Conservation (phyloP, 1,284 basidiomycete species). For the Cryptococcus sp. region DNA sequence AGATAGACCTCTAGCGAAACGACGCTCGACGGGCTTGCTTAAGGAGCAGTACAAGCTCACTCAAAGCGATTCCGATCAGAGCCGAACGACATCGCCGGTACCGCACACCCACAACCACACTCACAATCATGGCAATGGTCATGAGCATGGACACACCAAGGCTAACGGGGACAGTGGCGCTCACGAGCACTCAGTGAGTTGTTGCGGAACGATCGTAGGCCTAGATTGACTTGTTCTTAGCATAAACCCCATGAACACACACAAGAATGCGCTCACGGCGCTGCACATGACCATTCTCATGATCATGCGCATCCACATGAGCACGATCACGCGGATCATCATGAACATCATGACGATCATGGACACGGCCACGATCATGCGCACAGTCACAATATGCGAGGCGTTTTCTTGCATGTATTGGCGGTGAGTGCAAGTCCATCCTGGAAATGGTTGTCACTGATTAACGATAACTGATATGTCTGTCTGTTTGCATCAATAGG, state of each 20-base stretch:
- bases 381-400: conserved; percentile 98
- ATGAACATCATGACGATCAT: conserved; percentile 56
- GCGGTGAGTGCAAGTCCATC: conserved; percentile 26
- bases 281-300: conserved; percentile 18
- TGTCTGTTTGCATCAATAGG: conserved; percentile 14
- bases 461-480: background rate
- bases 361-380: conserved; percentile 54
- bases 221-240: too few relatives aligned
- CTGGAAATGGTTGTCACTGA: too few relatives aligned
- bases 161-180: background rate
- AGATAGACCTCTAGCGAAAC: background rate
- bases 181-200: too few relatives aligned
- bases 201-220: too few relatives aligned
- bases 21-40: background rate
- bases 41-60: background rate
- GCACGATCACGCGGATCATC: conserved; percentile 44
- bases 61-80: too few relatives aligned
- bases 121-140: conserved; percentile 59
- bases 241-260: too few relatives aligned
- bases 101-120: conserved; percentile 10
- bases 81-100: background rate
- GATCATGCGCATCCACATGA: conserved; percentile 45
- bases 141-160: conserved; percentile 53
- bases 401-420: conserved; percentile 75
- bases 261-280: too few relatives aligned